A percentile compares a stretch with the other conserved stretches of the same genome.
Conservation (phyloP, 2,329 filamentous ascomycete species). For the Ceratocystis eucalypticola region DNA sequence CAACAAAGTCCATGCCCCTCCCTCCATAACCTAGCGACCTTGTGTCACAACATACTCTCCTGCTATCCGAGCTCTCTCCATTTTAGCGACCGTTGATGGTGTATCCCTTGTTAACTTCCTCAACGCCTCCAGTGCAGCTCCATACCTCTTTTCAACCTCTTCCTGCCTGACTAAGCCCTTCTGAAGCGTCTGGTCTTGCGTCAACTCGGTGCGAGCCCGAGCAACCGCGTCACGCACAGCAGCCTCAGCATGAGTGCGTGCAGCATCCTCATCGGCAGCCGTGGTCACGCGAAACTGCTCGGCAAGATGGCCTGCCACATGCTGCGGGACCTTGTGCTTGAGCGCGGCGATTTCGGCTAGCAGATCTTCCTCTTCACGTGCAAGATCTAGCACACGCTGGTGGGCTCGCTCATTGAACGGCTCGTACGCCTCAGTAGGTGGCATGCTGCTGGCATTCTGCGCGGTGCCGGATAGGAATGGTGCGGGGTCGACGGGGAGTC, state of each 20-base stretch:
- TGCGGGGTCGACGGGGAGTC: conserved; percentile 35
- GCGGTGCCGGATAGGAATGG: conserved; percentile 27
- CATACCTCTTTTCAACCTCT: conserved; percentile 35
- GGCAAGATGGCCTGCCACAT: conserved; percentile 32
- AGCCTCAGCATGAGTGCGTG: conserved; percentile 25
- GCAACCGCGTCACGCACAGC: conserved; percentile 21
- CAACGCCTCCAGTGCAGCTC: conserved; percentile 36
- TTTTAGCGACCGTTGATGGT: conserved; percentile 48
- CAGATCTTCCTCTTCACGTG: conserved; percentile 48
- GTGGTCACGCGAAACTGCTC: conserved; percentile 30
- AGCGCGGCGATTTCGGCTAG: conserved; percentile 48
- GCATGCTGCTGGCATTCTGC: conserved; percentile 18
- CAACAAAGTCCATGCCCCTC: neutral
- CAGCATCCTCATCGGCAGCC: conserved; percentile 35
- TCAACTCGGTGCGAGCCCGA: conserved; percentile 23
- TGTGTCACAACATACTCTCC: conserved; percentile 42
- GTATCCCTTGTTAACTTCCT: conserved; percentile 44
- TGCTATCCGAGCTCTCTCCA: conserved; percentile 49
- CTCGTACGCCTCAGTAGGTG: conserved; percentile 37
- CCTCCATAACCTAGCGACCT: conserved; percentile 17
- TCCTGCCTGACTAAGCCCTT: conserved; percentile 32
- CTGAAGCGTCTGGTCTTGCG: conserved; percentile 26
- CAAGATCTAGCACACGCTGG: conserved; percentile 45
- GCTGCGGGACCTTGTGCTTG: conserved; percentile 39
- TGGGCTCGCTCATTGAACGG: conserved; percentile 48